These are phyloP conservation scores for Scheffersomyces titani DNA, from an alignment of 1,139 yeast genomes.

Conservation along the genomic window DNA sequence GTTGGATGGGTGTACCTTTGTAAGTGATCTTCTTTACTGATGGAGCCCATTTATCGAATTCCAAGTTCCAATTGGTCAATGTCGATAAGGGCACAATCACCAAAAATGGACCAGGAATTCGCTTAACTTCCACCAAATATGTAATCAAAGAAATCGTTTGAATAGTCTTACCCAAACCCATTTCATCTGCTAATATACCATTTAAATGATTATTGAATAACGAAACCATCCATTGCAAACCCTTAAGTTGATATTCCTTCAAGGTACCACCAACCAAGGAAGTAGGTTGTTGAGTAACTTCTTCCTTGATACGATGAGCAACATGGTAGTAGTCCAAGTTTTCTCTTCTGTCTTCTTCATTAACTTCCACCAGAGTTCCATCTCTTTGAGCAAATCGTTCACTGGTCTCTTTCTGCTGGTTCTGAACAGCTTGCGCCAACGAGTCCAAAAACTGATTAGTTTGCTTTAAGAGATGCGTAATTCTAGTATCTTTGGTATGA, in stretches of 20 bases:
- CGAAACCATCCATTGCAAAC: conserved; percentile 98
- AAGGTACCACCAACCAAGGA: conserved; percentile 82
- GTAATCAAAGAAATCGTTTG: conserved; percentile 80
- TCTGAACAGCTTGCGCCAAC: conserved; percentile 74
- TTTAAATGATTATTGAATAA: conserved; percentile 88
- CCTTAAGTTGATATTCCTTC: conserved; percentile 92
- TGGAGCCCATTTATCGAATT: conserved; percentile 90
- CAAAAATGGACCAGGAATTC: conserved; percentile 68
- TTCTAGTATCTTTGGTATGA: conserved; percentile 82
- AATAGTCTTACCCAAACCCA: conserved; percentile 90
- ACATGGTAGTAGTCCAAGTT: conserved; percentile 77
- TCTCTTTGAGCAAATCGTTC: conserved; percentile 15
- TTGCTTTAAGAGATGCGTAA: conserved; percentile 75
- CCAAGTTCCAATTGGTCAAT: conserved; percentile 81
- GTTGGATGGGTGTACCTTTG: conserved; percentile 73
- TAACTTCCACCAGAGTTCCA: conserved; percentile 26
- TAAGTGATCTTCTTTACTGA: conserved; percentile 64
- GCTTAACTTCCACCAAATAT: conserved; percentile 68
- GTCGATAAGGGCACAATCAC: conserved; percentile 86
- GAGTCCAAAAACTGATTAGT: conserved; percentile 77
- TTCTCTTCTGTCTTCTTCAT: conserved; percentile 52
- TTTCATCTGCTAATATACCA: conserved; percentile 93
- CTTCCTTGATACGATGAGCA: conserved; percentile 74
- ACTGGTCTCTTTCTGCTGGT: conserved; percentile 65
- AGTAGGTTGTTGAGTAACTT: conserved; percentile 61